phyloP scores from a whole-genome alignment of 2,329 filamentous ascomycete species.

The Stagonosporopsis rhizophila region DNA sequence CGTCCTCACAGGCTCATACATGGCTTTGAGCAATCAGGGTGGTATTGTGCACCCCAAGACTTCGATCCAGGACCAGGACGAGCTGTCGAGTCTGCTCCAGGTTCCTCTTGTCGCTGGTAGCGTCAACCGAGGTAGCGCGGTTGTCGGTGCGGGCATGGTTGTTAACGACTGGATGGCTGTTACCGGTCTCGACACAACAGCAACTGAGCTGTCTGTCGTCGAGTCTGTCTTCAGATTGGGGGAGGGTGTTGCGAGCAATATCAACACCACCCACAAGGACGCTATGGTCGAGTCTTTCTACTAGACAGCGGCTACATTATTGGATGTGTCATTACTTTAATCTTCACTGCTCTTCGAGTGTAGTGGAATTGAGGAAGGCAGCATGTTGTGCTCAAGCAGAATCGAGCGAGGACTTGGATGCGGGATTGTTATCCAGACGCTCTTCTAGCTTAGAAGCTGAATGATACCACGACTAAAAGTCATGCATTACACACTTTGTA shows the following conservation, averaged over 20 bases:
- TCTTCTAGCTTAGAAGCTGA: constrained; percentile 36
- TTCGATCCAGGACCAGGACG: constrained; percentile 95
- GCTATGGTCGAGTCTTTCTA: constrained; percentile 99
- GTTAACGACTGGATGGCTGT: constrained; percentile 98
- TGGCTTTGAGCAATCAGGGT: constrained; percentile 94
- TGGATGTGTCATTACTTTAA: constrained; percentile 5
- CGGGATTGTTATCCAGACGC: constrained; percentile 16
- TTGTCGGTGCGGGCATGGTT: constrained; percentile 96
- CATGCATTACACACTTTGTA: not conserved
- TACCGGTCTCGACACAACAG: constrained; percentile 87
- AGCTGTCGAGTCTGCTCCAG: constrained; percentile 90
- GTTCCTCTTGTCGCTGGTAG: constrained; percentile 94
- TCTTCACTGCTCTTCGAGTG: not conserved
- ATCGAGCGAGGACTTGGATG: constrained; percentile 31
- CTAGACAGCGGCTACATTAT: constrained; percentile 57
- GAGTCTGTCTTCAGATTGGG: constrained; percentile 96
- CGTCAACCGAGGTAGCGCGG: constrained; percentile 89
- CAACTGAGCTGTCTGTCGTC: constrained; percentile 95
- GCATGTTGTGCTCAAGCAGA: not conserved
- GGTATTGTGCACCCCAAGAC: constrained; percentile 98
- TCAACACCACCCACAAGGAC: constrained; percentile 89
- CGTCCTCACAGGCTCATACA: constrained; percentile 94
- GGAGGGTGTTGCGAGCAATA: constrained; percentile 78
- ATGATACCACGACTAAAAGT: constrained; percentile 32
- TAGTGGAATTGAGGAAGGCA: not conserved